Percentiles rank a stretch among this genome's conserved stretches.
Evolutionary conservation across 2,329 filamentous ascomycete species (phyloP).

Genomic region (Clarireedia homoeocarpa): DNA sequence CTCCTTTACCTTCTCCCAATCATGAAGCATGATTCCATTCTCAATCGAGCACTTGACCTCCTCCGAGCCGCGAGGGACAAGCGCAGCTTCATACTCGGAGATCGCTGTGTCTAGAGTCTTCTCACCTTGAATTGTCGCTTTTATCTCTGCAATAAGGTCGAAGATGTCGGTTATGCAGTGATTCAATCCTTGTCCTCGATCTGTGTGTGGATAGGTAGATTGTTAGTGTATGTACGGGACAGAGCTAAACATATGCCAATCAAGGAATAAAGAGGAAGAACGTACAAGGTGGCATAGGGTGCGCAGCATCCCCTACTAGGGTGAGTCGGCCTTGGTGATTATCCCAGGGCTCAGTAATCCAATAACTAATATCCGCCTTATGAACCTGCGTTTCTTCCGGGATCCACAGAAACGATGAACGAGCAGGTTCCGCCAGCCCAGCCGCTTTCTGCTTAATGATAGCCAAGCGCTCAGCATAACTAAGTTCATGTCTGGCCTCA

Average conservation of each 20-base stretch:
- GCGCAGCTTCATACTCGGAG: conserved; percentile 35
- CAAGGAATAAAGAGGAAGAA: background rate
- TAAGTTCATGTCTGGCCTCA: background rate
- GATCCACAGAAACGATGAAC: background rate
- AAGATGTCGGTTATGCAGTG: background rate
- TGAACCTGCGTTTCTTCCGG: conserved; percentile 24
- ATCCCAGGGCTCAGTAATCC: background rate
- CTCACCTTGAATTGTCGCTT: conserved; percentile 16
- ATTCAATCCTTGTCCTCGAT: conserved; percentile 3
- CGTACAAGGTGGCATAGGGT: conserved; percentile 1
- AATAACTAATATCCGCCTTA: conserved; percentile 34
- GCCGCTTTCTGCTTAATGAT: background rate
- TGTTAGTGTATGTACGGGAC: background rate
- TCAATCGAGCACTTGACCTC: conserved; percentile 38
- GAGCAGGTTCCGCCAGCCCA: background rate
- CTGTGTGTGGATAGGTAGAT: background rate
- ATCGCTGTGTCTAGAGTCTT: conserved; percentile 26
- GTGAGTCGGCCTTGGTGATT: background rate
- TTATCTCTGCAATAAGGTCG: conserved; percentile 6
- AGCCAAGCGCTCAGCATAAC: background rate
- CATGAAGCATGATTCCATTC: conserved; percentile 29
- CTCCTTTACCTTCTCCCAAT: background rate
- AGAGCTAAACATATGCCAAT: background rate
- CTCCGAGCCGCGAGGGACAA: conserved; percentile 35
- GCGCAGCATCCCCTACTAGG: background rate